Evolutionary conservation across 2,329 filamentous ascomycete genomes (phyloP).

Genomic region (Neurospora crassa): DNA sequence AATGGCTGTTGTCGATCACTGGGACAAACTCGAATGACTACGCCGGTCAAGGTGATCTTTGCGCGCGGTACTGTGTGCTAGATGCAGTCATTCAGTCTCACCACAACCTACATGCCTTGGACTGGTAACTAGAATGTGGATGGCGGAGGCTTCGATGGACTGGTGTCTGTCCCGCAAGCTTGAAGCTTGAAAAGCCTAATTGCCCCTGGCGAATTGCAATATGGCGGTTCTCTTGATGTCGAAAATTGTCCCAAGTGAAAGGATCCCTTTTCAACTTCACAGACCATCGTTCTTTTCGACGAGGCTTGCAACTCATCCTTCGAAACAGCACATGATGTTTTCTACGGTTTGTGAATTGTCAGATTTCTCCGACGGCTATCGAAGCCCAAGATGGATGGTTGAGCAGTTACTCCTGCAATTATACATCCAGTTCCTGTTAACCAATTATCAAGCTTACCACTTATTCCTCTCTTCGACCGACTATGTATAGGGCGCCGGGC

Average conservation of each 20-base stretch:
- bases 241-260: background rate
- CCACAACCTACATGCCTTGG: background rate
- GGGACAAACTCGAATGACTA: background rate
- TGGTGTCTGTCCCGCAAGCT: background rate
- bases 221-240: background rate
- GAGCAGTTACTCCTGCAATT: background rate
- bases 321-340: background rate
- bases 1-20: background rate
- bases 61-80: background rate
- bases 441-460: background rate
- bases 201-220: background rate
- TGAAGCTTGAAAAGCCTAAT: background rate
- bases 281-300: background rate
- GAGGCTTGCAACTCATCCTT: background rate
- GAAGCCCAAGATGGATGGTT: background rate
- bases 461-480: background rate
- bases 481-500: background rate
- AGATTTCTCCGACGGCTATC: background rate
- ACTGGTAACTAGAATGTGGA: background rate
- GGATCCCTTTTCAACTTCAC: background rate
- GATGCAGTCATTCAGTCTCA: background rate
- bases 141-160: background rate
- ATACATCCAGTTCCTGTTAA: background rate
- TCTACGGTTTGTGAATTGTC: background rate
- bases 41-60: background rate